Conservation (phyloP, 202 grass and related monocot genomes). For the Zoysia matrella region DNA sequence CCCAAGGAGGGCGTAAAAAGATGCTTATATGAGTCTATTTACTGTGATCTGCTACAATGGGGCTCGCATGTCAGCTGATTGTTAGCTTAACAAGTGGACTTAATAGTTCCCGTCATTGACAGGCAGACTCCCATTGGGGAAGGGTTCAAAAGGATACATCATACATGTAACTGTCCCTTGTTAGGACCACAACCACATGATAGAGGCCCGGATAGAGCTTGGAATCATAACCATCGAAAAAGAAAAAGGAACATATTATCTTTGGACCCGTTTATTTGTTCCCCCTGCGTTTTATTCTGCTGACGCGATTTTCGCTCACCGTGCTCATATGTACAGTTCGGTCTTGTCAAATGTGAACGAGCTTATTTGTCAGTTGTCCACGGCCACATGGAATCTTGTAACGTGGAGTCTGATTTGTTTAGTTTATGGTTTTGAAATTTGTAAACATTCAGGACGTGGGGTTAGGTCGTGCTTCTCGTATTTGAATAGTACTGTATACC, state of each 20-base stretch:
- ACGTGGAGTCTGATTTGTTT: conserved; percentile 36
- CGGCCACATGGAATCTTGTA: conserved; percentile 37
- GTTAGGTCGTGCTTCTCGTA: not conserved
- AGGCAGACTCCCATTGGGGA: not conserved
- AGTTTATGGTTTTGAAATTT: not conserved
- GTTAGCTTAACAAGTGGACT: not conserved
- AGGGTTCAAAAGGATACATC: not conserved
- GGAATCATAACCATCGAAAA: conserved; percentile 42
- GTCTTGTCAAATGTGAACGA: not conserved
- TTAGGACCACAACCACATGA: conserved; percentile 49
- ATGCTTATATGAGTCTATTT: not conserved
- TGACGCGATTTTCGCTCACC: not conserved
- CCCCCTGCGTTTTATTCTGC: not conserved
- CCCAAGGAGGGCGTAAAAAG: too few relatives aligned
- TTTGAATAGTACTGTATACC: not conserved
- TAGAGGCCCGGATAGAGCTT: conserved; percentile 38
- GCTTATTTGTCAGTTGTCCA: not conserved
- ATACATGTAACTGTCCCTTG: conserved; percentile 13
- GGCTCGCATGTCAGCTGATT: conserved; percentile 11
- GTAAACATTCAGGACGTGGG: not conserved
- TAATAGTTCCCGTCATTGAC: not conserved
- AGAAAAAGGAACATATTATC: not conserved
- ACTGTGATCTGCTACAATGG: not conserved
- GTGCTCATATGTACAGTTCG: not conserved
- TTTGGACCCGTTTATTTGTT: conserved; percentile 21